Conservation (phyloP, 768 basidiomycete species). For the Russula virescens region DNA sequence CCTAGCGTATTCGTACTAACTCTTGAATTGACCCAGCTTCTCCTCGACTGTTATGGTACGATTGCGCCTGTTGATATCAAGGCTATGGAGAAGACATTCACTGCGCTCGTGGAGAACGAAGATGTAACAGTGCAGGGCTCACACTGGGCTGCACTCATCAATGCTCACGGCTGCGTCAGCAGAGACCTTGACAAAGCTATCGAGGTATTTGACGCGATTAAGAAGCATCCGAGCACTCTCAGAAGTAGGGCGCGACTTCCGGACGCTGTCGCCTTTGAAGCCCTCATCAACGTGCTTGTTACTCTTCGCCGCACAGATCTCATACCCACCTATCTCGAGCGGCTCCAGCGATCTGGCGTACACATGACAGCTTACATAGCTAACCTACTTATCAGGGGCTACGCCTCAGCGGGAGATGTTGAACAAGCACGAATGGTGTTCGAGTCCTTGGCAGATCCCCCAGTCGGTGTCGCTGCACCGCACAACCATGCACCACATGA, state of each 20-base stretch:
- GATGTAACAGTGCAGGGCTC: slow-evolving; percentile 48
- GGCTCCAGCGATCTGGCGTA: slow-evolving; percentile 56
- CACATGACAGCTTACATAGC: slow-evolving; percentile 95
- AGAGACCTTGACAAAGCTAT: slow-evolving; percentile 77
- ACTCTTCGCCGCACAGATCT: slow-evolving; percentile 74
- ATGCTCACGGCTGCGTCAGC: slow-evolving; percentile 75
- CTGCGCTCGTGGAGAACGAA: slow-evolving; percentile 44
- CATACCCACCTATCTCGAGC: slow-evolving; percentile 57
- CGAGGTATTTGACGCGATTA: slow-evolving; percentile 69
- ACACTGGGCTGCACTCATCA: slow-evolving; percentile 83
- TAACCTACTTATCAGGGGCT: slow-evolving; percentile 73
- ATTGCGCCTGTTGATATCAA: slow-evolving; percentile 75
- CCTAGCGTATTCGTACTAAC: slow-evolving; percentile 12
- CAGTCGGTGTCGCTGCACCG: slow-evolving; percentile 78
- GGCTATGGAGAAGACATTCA: slow-evolving; percentile 68
- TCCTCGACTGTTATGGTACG: slow-evolving; percentile 83
- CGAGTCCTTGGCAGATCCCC: slow-evolving; percentile 72
- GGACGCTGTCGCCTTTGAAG: slow-evolving; percentile 86
- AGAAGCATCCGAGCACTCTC: slow-evolving; percentile 43
- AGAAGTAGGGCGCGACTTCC: slow-evolving; percentile 37
- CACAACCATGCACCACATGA: slow-evolving; percentile 82
- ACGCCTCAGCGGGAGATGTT: slow-evolving; percentile 63
- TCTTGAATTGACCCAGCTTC: slow-evolving; percentile 43
- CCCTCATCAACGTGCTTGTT: slow-evolving; percentile 81
- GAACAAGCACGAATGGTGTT: slow-evolving; percentile 72